A percentile compares a stretch with the other conserved stretches of the same genome.
These are phyloP conservation scores for Austroboletus festivus DNA, from an alignment of 768 basidiomycete genomes.

Conservation along the genomic window DNA sequence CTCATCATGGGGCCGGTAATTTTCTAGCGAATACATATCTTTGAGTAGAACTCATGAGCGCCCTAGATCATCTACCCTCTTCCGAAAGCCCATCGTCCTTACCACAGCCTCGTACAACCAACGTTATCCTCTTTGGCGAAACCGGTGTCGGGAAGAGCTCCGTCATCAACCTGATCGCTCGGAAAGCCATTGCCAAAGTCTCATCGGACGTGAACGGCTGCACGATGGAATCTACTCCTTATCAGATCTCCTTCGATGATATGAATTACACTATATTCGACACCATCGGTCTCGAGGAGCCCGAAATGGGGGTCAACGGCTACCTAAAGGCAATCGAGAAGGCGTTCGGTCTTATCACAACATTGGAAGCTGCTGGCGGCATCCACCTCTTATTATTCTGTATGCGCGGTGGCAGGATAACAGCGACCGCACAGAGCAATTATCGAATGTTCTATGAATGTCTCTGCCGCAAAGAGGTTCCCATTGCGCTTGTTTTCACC, in stretches of 20 bases:
- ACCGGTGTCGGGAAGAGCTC: slow-evolving; percentile 35
- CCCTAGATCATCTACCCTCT: slow-evolving; percentile 1
- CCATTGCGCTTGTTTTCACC: slow-evolving; percentile 39
- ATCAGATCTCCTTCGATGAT: slow-evolving; percentile 25
- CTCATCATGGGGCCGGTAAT: slow-evolving; percentile 6
- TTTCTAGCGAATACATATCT: background rate
- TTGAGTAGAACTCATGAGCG: slow-evolving; percentile 6
- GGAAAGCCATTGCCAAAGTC: slow-evolving; percentile 18
- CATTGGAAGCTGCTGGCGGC: slow-evolving; percentile 30
- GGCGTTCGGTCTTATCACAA: slow-evolving; percentile 33
- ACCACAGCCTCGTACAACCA: slow-evolving; percentile 16
- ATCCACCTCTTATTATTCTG: slow-evolving; percentile 42
- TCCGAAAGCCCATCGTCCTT: background rate
- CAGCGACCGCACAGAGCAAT: slow-evolving; percentile 35
- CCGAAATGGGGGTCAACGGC: slow-evolving; percentile 25
- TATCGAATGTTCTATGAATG: slow-evolving; percentile 39
- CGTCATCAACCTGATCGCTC: slow-evolving; percentile 32
- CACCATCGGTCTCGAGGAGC: slow-evolving; percentile 36
- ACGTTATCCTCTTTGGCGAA: slow-evolving; percentile 43
- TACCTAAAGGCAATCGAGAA: slow-evolving; percentile 28
- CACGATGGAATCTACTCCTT: slow-evolving; percentile 33
- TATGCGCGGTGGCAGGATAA: slow-evolving; percentile 39
- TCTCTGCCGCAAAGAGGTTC: slow-evolving; percentile 38
- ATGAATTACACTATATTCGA: slow-evolving; percentile 29
- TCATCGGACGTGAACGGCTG: slow-evolving; percentile 31